Evolutionary conservation across 2,329 filamentous ascomycete genomes (phyloP).

Genomic region (Fusarium continuum): DNA sequence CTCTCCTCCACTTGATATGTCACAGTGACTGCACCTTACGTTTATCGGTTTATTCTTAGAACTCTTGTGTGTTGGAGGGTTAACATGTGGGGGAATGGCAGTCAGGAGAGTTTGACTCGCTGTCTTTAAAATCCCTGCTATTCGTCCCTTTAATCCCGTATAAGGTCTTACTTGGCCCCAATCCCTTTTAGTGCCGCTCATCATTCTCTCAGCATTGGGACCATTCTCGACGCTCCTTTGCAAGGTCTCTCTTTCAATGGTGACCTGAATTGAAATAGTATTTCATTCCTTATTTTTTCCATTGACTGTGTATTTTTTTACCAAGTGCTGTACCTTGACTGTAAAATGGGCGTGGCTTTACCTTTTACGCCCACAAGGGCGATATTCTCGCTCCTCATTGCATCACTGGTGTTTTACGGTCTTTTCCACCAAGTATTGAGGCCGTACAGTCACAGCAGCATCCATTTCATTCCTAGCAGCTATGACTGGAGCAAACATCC

Average conservation of each 20-base stretch:
- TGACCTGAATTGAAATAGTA: conserved; percentile 14
- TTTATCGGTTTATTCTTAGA: conserved; percentile 34
- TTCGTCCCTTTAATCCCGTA: conserved; percentile 11
- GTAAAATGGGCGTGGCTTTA: conserved; percentile 36
- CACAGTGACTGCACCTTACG: conserved; percentile 20
- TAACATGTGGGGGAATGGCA: conserved; percentile 20
- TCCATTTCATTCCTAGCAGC: conserved; percentile 34
- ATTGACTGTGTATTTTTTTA: background rate
- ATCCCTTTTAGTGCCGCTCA: background rate
- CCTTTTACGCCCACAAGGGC: conserved; percentile 34
- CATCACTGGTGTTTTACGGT: conserved; percentile 17
- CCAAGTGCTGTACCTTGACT: background rate
- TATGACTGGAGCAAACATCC: conserved; percentile 38
- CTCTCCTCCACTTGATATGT: conserved; percentile 10
- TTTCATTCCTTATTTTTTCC: conserved; percentile 7
- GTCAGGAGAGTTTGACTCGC: conserved; percentile 18
- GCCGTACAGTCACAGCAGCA: background rate
- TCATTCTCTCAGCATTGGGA: background rate
- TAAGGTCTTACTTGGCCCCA: conserved; percentile 18
- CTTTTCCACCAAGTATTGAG: conserved; percentile 26
- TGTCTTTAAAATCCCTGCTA: conserved; percentile 25
- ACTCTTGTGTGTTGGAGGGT: conserved; percentile 21
- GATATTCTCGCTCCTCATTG: conserved; percentile 29
- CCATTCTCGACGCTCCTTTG: background rate
- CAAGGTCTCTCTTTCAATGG: conserved; percentile 16